Conservation (phyloP, 2,329 filamentous ascomycete genomes). For the Nothophaeocryptopus gaeumannii region DNA sequence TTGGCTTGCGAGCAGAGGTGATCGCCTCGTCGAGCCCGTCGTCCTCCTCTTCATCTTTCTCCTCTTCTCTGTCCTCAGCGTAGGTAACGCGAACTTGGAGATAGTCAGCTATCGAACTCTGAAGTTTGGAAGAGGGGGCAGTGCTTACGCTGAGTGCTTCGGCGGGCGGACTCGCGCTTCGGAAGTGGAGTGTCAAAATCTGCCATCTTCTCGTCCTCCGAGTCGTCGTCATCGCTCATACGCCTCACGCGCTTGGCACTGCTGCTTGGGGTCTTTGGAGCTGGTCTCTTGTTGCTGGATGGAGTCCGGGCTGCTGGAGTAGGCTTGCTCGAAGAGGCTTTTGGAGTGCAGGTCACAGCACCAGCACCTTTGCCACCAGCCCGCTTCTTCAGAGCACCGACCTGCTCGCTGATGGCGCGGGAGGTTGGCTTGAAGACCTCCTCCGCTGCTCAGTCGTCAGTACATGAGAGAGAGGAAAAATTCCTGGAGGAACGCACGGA, state of each 20-base stretch:
- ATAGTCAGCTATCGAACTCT: too few species aligned
- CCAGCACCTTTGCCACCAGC: conserved; percentile 4
- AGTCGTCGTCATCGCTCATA: conserved; percentile 29
- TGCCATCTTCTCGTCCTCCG: conserved; percentile 21
- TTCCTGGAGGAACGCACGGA: conserved; percentile 8
- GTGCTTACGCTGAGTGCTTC: conserved; percentile 11
- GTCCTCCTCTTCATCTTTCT: conserved; percentile 3
- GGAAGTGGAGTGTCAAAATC: conserved; percentile 6
- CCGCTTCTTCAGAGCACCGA: conserved; percentile 17
- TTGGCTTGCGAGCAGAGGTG: conserved; percentile 2
- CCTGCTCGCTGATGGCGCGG: conserved; percentile 25
- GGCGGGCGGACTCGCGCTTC: conserved; percentile 19
- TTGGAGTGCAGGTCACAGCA: neutral
- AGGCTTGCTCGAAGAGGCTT: too few species aligned
- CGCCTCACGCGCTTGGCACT: conserved; percentile 15
- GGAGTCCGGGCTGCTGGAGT: neutral
- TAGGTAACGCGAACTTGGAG: neutral
- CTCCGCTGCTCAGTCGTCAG: conserved; percentile 15
- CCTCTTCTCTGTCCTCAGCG: conserved; percentile 2
- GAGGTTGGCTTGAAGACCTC: conserved; percentile 17
- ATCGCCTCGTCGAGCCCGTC: conserved; percentile 5
- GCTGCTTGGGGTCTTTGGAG: conserved; percentile 15
- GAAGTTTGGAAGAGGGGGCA: too few species aligned
- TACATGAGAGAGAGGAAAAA: neutral
- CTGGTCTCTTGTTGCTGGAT: conserved; percentile 8